phyloP scores from a whole-genome alignment of 805 yeast species.

The Scheffersomyces lignosus region DNA sequence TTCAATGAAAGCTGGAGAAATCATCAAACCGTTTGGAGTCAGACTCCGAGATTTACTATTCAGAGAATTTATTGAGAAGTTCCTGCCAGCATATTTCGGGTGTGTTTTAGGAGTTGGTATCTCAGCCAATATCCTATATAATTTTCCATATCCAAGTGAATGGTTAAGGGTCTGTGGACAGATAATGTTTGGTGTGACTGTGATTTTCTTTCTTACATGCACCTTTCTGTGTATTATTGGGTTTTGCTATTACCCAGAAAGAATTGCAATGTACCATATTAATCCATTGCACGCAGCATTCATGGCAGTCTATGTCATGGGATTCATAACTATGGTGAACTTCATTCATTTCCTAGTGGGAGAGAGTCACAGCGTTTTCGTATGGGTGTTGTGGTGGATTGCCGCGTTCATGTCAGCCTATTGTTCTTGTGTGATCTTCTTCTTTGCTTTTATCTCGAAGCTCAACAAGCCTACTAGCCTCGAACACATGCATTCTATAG shows the following conservation, averaged over 20 bases:
- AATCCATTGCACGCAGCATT: conserved; percentile 55
- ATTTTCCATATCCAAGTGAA: conserved; percentile 62
- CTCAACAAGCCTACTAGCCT: conserved; percentile 16
- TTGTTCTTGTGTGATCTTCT: conserved; percentile 62
- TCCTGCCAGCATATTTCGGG: conserved; percentile 62
- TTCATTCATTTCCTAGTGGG: conserved; percentile 50
- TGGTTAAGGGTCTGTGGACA: conserved; percentile 62
- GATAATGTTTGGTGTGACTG: conserved; percentile 61
- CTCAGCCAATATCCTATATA: conserved; percentile 56
- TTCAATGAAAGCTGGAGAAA: too few relatives aligned
- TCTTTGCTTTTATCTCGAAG: conserved; percentile 44
- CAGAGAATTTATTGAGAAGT: conserved; percentile 18
- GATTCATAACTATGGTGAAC: conserved; percentile 62
- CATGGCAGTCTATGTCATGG: conserved; percentile 84
- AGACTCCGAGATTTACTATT: neutral
- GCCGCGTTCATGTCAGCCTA: conserved; percentile 53
- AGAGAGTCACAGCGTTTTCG: conserved; percentile 35
- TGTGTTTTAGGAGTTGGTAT: conserved; percentile 88
- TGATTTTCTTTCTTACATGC: conserved; percentile 45
- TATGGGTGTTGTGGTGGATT: conserved; percentile 76
- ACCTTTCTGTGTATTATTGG: conserved; percentile 44
- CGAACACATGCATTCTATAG: conserved; percentile 50
- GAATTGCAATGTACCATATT: conserved; percentile 17
- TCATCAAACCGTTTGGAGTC: neutral
- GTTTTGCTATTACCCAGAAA: conserved; percentile 28